phyloP scores from a whole-genome alignment of 140 eudicot genomes.

The Cichorium intybus region DNA sequence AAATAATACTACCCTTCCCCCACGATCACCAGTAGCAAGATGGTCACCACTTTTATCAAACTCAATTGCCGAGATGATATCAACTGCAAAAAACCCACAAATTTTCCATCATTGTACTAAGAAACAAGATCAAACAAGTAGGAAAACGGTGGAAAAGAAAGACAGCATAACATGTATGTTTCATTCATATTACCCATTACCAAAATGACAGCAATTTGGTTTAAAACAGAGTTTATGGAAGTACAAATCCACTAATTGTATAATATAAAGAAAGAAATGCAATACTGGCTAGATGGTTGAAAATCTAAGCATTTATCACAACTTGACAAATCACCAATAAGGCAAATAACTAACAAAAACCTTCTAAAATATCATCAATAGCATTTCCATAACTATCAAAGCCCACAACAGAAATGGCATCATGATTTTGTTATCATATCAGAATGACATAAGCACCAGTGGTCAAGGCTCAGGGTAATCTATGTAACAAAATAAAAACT shows the following conservation, averaged over 20 bases:
- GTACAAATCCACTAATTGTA: not conserved
- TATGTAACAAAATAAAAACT: slow-evolving; percentile 13
- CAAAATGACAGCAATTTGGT: not conserved
- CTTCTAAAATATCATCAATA: not conserved
- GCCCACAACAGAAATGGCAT: slow-evolving; percentile 4
- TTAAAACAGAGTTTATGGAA: not conserved
- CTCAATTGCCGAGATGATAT: slow-evolving; percentile 94
- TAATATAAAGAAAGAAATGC: slow-evolving; percentile 3
- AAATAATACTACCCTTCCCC: slow-evolving; percentile 95
- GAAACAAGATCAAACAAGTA: slow-evolving; percentile 12
- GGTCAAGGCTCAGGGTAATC: slow-evolving; percentile 8
- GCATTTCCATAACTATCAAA: slow-evolving; percentile 16
- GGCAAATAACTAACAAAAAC: not conserved
- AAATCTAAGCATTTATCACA: slow-evolving; percentile 16
- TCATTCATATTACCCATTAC: not conserved
- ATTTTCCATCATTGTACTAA: slow-evolving; percentile 17
- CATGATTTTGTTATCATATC: slow-evolving; percentile 1
- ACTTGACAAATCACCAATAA: slow-evolving; percentile 14
- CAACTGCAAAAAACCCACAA: slow-evolving; percentile 51
- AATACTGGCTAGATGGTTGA: not conserved
- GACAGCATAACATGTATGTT: not conserved
- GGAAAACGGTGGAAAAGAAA: not conserved
- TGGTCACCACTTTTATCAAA: slow-evolving; percentile 97
- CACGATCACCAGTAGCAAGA: slow-evolving; percentile 99
- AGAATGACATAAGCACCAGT: slow-evolving; percentile 1